Conservation (phyloP, 139 green algal genomes). For the Dunaliella sp. region DNA sequence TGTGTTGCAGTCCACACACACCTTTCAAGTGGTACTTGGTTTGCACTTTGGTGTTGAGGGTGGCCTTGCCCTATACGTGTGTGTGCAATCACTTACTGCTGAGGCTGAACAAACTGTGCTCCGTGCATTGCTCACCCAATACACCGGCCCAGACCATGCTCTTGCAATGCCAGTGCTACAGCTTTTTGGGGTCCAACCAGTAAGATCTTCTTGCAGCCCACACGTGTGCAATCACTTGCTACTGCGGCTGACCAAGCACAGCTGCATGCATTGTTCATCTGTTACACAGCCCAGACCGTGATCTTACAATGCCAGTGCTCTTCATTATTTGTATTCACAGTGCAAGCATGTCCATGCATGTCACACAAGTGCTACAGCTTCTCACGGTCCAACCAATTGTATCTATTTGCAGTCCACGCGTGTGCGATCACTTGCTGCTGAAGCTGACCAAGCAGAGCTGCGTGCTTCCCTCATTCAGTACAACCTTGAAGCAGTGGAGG, state of each 20-base stretch:
- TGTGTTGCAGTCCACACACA: neutral
- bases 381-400: neutral
- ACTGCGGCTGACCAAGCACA: neutral
- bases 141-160: no score
- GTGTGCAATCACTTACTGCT: neutral
- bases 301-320: neutral
- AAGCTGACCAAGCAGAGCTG: constrained; percentile 56
- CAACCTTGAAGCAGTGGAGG: constrained; percentile 87
- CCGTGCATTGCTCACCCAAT: no score
- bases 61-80: no score
- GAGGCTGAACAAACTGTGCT: no score
- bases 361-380: neutral
- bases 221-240: neutral
- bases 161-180: no score
- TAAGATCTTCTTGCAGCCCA: neutral
- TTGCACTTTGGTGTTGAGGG: no score
- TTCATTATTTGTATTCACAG: neutral
- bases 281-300: neutral
- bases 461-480: constrained; percentile 66
- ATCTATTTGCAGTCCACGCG: constrained; percentile 46
- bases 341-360: neutral
- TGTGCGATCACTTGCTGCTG: constrained; percentile 56
- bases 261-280: neutral
- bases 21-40: no score
- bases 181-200: no score